Evolutionary conservation across 176 grass and related monocot species (phyloP).

Genomic region (Ananas comosus): DNA sequence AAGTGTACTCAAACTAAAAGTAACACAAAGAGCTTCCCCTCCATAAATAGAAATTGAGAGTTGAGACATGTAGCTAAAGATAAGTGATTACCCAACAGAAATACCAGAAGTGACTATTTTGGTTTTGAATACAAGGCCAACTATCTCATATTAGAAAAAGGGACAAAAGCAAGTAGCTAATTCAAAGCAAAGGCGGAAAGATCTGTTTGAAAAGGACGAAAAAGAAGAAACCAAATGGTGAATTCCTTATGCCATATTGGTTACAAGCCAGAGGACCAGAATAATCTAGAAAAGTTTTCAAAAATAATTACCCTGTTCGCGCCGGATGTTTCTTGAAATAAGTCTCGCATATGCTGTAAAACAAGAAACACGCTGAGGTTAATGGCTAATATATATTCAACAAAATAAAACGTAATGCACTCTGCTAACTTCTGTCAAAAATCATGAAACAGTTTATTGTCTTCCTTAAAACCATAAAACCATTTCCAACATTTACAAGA

Average conservation of each 20-base stretch:
- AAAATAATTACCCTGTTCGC: slow-evolving; percentile 66
- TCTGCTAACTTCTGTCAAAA: background rate
- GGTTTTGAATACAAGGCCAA: too few relatives aligned
- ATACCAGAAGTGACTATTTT: too few relatives aligned
- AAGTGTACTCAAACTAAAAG: too few relatives aligned
- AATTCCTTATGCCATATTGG: background rate
- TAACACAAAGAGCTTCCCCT: too few relatives aligned
- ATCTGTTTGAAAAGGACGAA: background rate
- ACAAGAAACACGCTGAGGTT: slow-evolving; percentile 4
- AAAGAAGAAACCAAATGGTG: too few relatives aligned
- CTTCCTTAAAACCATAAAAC: too few relatives aligned
- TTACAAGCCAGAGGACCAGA: background rate
- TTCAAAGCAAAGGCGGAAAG: background rate
- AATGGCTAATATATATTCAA: background rate
- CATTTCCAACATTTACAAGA: too few relatives aligned
- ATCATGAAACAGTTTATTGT: background rate
- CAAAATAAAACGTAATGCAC: background rate
- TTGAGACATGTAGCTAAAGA: too few relatives aligned
- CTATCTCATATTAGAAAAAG: background rate
- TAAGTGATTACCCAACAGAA: too few relatives aligned
- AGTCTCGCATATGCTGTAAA: slow-evolving; percentile 92
- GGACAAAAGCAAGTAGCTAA: background rate
- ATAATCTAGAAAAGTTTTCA: background rate
- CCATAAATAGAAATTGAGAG: too few relatives aligned
- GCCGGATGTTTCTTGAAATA: slow-evolving; percentile 93